Base-by-base conservation (phyloP, 2,329 filamentous ascomycete genomes). In the Fusarium caatingaense region DNA sequence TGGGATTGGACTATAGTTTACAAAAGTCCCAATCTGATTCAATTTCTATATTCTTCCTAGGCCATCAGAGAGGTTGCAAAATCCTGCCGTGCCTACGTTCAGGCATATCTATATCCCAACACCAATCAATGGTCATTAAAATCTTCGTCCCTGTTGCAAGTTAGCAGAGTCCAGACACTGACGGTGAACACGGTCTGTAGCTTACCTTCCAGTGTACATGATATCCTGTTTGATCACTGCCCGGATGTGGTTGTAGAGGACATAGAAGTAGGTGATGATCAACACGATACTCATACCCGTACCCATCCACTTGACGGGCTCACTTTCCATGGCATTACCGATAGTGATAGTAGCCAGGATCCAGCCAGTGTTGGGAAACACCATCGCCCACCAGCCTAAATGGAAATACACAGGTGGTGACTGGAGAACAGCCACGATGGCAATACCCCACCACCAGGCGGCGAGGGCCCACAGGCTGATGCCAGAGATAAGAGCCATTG, bases 141-240 rank as follows among this genome's bases (percentile, higher is more conserved):
- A 28, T 56, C 54, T 9, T 56, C 54, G 8, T 56, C 54, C n/a
- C 54, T 53, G 23, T 3, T 40, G n/a, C 2, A 18, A 18, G 37
- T 53, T 41, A 53, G 50, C 15, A 30, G 28, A 12, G 21, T 50
- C 6, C 48, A 40, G 28, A 49, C 4, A 16, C 4, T 32, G n/a
- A 21, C 10, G 28, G 8, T 16, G 12, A 20, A 18, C 18, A n/a
- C 10, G 6, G 18, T n/a, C 25, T 25, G 37, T 28, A 53, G n/a
- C 34, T 53, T 42, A 53, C 50, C 50, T 56, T 56, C 54, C 54
- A 49, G 54, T 49, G 16, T 56, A 56, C 54, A 56, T 56, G n/a
- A 56, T 56, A 15, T 56, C 54, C 28, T 56, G 54, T n/a, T 28
- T 28, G 28, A 56, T 56, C 9, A 56, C 45, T 7, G 54, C 54